Percentiles rank a stretch among this genome's conserved stretches.
Conservation (phyloP, 495 filamentous ascomycete genomes). For the Xylaria sp. region DNA sequence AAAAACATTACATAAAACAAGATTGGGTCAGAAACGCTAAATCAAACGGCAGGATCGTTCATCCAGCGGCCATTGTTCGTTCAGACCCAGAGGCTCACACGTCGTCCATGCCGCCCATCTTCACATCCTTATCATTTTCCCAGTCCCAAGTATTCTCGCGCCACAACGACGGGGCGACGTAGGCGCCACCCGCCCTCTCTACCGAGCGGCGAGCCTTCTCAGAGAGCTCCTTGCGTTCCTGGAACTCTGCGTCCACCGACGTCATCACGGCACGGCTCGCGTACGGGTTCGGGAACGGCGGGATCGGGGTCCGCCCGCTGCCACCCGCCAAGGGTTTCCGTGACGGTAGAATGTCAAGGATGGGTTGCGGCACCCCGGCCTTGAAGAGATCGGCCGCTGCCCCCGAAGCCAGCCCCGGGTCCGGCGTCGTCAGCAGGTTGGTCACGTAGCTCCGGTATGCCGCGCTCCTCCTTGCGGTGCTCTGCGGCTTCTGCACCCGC, state of each 20-base stretch:
- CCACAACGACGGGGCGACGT: not conserved
- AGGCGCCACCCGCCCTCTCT: not conserved
- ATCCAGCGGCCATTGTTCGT: not conserved
- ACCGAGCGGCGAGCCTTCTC: not conserved
- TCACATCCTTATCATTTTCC: not conserved
- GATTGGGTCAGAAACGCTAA: too few species aligned
- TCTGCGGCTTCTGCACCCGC: not conserved
- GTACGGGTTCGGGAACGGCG: constrained; percentile 20
- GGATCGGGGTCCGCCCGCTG: not conserved
- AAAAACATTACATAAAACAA: too few species aligned
- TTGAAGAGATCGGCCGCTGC: constrained; percentile 4
- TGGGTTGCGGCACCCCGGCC: not conserved
- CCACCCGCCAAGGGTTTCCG: not conserved
- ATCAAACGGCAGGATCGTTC: too few species aligned
- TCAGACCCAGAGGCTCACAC: not conserved
- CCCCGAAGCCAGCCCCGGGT: not conserved
- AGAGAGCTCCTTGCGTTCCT: not conserved
- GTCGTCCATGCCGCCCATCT: not conserved
- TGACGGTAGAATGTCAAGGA: not conserved
- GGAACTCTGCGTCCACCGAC: not conserved
- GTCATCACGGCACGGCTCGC: constrained; percentile 18
- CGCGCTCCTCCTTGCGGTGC: not conserved
- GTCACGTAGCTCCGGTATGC: constrained; percentile 6
- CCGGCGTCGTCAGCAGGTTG: constrained; percentile 2
- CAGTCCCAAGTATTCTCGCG: not conserved